Base-by-base conservation (phyloP, 805 yeast species). In the Metschnikowia drakensbergensis region DNA sequence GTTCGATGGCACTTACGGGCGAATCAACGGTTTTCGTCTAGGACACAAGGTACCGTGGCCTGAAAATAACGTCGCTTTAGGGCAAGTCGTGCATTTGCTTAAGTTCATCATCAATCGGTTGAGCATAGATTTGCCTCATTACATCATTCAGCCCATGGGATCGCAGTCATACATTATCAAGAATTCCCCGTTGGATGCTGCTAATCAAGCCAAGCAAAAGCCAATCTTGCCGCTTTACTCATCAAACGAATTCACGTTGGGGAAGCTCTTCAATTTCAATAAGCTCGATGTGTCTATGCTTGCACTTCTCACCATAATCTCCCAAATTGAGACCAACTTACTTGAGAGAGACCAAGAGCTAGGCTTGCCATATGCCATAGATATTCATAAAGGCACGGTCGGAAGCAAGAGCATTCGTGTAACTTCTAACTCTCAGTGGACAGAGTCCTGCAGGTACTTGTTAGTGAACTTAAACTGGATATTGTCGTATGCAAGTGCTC, bases 51-150 rank as follows among this genome's bases (percentile, higher is more conserved):
- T 91, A 0, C 85, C 95, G 1, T 89, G 96, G 96, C 81, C 88
- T 47, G 98, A 91, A 58, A 84, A 89, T 37, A 91, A 90, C 61
- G 94, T 95, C 1, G 97, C 96, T 0, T 67, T 91, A 58, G 98
- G 98, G 0, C 96, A 91, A 55, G 69, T 91, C 2, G 78, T 88
- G 2, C 67, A 89, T 9, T 65, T 92, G 17, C 62, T 91, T 29
- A 75, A 84, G 0, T 87, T 92, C 1, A 74, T 90, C 3, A 66
- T 79, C 1, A 69, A 79, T 9, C 72, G 83, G 38, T 70, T 89
- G 29, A 72, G 79, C 6, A 63, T 88, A 26, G 73, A 74, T 30
- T 61, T 88, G 6, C 68, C 70, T 0, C 80, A 80, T 3, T 91
- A 86, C 63, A 78, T 77, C 51, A 65, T 91, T 13, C 76, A 82